Percentiles rank a stretch among this genome's conserved stretches.
Evolutionary conservation across 176 grass and related monocot species (phyloP).

Genomic region (Phoenix roebelenii): DNA sequence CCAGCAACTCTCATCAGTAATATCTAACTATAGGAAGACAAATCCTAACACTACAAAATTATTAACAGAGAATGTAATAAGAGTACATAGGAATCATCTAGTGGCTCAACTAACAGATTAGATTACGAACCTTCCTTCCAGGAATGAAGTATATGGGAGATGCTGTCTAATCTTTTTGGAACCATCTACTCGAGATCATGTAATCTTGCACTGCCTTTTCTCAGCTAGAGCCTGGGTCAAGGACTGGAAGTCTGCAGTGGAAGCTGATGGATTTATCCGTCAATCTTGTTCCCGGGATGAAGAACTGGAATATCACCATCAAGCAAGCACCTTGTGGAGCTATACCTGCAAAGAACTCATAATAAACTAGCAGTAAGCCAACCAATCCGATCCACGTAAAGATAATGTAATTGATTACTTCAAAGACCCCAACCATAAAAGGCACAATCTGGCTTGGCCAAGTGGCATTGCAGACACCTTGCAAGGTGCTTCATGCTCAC

Average conservation of each 20-base stretch:
- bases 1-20: too few species aligned
- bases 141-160: too few species aligned
- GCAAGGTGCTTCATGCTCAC: slow-evolving; percentile 80
- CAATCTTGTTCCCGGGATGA: slow-evolving; percentile 68
- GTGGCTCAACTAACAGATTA: too few species aligned
- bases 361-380: slow-evolving; percentile 9
- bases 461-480: slow-evolving; percentile 86
- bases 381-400: neutral
- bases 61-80: too few species aligned
- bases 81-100: too few species aligned
- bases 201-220: slow-evolving; percentile 1
- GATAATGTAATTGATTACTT: neutral
- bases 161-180: too few species aligned
- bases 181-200: too few species aligned
- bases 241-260: slow-evolving; percentile 89
- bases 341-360: slow-evolving; percentile 42
- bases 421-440: slow-evolving; percentile 66
- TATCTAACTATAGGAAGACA: too few species aligned
- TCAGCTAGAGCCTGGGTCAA: slow-evolving; percentile 64
- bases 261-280: slow-evolving; percentile 93
- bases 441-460: slow-evolving; percentile 87
- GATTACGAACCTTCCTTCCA: too few species aligned
- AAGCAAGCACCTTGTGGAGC: slow-evolving; percentile 80
- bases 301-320: slow-evolving; percentile 89
- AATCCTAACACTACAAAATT: too few species aligned